Percentiles rank a stretch among this genome's conserved stretches.
Evolutionary conservation across 2,329 filamentous ascomycete species (phyloP).

Genomic region (Aspergillus pseudoterreus): DNA sequence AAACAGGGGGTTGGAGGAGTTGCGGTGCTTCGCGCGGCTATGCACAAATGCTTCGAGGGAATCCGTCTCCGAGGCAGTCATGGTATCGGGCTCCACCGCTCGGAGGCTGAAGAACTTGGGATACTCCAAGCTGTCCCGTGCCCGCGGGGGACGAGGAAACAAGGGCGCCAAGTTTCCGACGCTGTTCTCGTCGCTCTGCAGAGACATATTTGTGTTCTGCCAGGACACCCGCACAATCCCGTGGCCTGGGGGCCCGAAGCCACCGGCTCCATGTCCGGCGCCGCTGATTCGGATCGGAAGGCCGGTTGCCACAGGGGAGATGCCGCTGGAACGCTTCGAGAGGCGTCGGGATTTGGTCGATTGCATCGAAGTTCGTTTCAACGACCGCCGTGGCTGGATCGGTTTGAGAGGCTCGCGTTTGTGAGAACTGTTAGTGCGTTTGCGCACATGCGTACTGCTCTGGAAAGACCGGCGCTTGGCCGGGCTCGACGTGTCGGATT

Average conservation of each 20-base stretch:
- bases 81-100: constrained; percentile 27
- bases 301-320: constrained; percentile 34
- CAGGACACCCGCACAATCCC: constrained; percentile 35
- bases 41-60: constrained; percentile 39
- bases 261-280: constrained; percentile 40
- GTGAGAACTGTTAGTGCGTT: constrained; percentile 25
- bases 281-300: constrained; percentile 39
- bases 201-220: constrained; percentile 33
- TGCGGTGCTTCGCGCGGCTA: constrained; percentile 34
- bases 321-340: constrained; percentile 37
- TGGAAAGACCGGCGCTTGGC: constrained; percentile 27
- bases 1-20: constrained; percentile 37
- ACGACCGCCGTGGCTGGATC: constrained; percentile 31
- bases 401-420: constrained; percentile 34
- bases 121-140: constrained; percentile 25
- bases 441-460: constrained; percentile 26
- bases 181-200: constrained; percentile 33
- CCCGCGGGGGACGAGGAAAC: constrained; percentile 31
- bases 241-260: constrained; percentile 33
- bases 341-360: constrained; percentile 35
- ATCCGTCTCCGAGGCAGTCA: constrained; percentile 32
- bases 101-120: constrained; percentile 29
- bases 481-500: constrained; percentile 17
- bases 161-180: constrained; percentile 34
- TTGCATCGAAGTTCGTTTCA: constrained; percentile 33